phyloP scores from a whole-genome alignment of 1,284 basidiomycete species.

The Moesziomyces parantarcticus region DNA sequence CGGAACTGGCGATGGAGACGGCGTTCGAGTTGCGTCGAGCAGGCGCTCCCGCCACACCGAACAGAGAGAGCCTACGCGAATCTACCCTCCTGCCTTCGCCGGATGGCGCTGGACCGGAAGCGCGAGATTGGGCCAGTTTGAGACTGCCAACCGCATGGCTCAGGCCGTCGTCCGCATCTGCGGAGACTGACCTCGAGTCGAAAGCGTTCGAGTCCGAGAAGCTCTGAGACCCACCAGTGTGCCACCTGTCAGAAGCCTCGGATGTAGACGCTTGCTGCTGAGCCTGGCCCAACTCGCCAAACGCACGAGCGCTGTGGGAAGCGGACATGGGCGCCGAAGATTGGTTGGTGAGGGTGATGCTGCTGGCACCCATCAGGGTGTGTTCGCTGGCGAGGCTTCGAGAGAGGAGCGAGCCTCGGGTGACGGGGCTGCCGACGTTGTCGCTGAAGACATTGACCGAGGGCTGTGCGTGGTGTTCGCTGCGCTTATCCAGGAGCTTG shows the following conservation, averaged over 20 bases:
- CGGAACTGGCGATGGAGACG: constrained; percentile 33
- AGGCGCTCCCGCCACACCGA: constrained; percentile 25
- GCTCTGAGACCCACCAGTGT: constrained; percentile 26
- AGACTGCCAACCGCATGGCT: constrained; percentile 52
- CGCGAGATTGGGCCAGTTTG: constrained; percentile 47
- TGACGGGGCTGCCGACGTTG: constrained; percentile 40
- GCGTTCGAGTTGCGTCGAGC: constrained; percentile 46
- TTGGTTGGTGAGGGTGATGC: constrained; percentile 45
- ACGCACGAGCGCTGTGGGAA: constrained; percentile 6
- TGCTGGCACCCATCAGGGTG: constrained; percentile 52
- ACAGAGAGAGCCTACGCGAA: constrained; percentile 33
- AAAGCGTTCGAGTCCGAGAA: constrained; percentile 12
- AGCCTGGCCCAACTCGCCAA: constrained; percentile 8
- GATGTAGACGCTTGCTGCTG: constrained; percentile 13
- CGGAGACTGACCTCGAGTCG: not conserved
- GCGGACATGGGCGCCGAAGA: constrained; percentile 1
- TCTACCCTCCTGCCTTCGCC: constrained; percentile 19
- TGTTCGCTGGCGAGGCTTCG: constrained; percentile 53
- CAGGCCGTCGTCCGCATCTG: constrained; percentile 19
- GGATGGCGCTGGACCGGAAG: constrained; percentile 10
- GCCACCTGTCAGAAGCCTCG: constrained; percentile 1
- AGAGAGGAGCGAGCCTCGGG: constrained; percentile 34
- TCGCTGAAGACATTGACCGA: constrained; percentile 52
- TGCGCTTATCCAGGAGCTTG: constrained; percentile 47
- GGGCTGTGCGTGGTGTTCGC: constrained; percentile 47